Evolutionary conservation across 768 basidiomycete genomes (phyloP), one percentile per base, ranked within the genome.

Genomic region (Boletus subcaerulescens): DNA sequence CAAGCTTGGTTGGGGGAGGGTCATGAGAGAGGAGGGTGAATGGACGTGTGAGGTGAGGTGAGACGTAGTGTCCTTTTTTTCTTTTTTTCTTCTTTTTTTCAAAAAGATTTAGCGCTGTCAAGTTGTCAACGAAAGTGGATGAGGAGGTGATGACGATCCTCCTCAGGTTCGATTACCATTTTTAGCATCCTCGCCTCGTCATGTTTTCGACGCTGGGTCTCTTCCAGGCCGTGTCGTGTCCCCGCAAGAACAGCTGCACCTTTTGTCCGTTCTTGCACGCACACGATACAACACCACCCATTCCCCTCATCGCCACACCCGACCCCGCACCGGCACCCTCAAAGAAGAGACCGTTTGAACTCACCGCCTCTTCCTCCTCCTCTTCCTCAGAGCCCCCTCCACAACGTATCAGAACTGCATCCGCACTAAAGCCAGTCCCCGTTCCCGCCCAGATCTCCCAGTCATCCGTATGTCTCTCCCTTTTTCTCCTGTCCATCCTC

Each of bases 191-290:
- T 13, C 38, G 11, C 8, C 38, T 35, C 8, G n/a, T 14, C 26
- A 89, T 91, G 90, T 90, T 92, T 66, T 78, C 85, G 29, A 72
- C 78, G 4, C 66, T 79, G 5, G 76, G 77, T 9, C 76, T 85
- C 18, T 90, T 91, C 68, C 77, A 76, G 24, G 68, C 72, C 5
- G 60, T 86, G 12, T 66, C 77, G 9, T 92, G 90, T 73, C 89
- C 89, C 5, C 77, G 83, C 26, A 62, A 51, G 52, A 46, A 63
- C 3, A 53, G 68, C 38, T 91, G 90, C 65, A 64, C 73, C 33
- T 15, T n/a, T 26, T 93, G 91, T 67, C 59, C 88, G 15, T 91
- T 87, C 70, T 86, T 85, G 18, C 91, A 92, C 66, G 65, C 71
- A 0, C 45, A 12, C 38, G 38, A 17, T n/a, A 12, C 70, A 70